Conservation (phyloP, 257 asterid genomes). For the Plantago ovata region DNA sequence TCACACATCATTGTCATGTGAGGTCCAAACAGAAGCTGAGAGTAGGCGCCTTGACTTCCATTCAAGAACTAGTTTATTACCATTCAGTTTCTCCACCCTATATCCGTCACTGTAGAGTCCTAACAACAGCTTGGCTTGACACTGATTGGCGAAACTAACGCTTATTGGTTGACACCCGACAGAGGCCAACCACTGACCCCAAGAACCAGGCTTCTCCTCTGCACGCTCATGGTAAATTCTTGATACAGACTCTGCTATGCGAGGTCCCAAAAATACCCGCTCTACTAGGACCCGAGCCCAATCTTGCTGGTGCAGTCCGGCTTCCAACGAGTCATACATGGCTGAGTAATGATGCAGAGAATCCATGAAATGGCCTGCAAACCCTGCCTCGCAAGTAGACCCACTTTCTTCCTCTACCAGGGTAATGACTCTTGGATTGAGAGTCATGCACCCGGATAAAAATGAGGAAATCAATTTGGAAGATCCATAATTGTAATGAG, state of each 20-base stretch:
- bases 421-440: constrained; percentile 58
- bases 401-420: constrained; percentile 62
- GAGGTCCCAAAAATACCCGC: constrained; percentile 59
- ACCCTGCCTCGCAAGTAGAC: constrained; percentile 34
- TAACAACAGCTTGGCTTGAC: constrained; percentile 68
- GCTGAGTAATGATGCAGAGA: constrained; percentile 67
- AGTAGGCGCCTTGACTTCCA: constrained; percentile 78
- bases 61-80: constrained; percentile 59
- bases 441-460: constrained; percentile 45
- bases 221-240: constrained; percentile 33
- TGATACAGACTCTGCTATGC: constrained; percentile 48
- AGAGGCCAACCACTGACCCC: constrained; percentile 51
- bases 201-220: constrained; percentile 33
- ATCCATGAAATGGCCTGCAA: constrained; percentile 67
- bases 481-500: constrained; percentile 54
- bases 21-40: constrained; percentile 76
- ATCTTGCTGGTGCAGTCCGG: constrained; percentile 64
- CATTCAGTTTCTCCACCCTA: constrained; percentile 55
- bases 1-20: constrained; percentile 26
- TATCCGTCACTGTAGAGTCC: constrained; percentile 82
- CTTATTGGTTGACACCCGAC: constrained; percentile 36
- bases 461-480: constrained; percentile 56
- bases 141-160: constrained; percentile 68
- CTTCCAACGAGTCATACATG: constrained; percentile 61
- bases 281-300: constrained; percentile 58